phyloP scores from a whole-genome alignment of 352 stramenopile species.

The Phytophthora macrochlamydospora region DNA sequence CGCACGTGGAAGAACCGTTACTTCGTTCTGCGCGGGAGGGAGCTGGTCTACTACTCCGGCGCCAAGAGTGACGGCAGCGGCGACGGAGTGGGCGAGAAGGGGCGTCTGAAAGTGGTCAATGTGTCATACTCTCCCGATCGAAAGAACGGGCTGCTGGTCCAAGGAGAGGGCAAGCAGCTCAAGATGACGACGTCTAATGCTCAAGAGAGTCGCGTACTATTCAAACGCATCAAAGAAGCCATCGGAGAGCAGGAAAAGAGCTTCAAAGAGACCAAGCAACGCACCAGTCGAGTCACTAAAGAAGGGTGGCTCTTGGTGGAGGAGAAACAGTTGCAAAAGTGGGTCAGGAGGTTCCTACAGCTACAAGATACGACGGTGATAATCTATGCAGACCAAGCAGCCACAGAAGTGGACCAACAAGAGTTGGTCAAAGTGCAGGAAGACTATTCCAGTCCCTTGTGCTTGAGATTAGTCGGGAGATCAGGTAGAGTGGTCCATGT shows the following conservation, averaged over 20 bases:
- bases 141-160: slow-evolving; percentile 61
- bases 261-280: slow-evolving; percentile 12
- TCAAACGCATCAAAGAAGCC: slow-evolving; percentile 48
- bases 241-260: slow-evolving; percentile 39
- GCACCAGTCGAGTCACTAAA: slow-evolving; percentile 2
- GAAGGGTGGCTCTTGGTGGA: slow-evolving; percentile 53
- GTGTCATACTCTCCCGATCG: slow-evolving; percentile 56
- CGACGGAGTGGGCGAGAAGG: slow-evolving; percentile 58
- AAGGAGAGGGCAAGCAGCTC: slow-evolving; percentile 59
- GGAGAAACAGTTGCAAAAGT: slow-evolving; percentile 27
- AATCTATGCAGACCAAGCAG: slow-evolving; percentile 48
- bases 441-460: slow-evolving; percentile 27
- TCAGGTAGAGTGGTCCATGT: slow-evolving; percentile 18
- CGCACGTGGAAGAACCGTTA: slow-evolving; percentile 77
- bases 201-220: slow-evolving; percentile 61
- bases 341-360: slow-evolving; percentile 64
- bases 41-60: slow-evolving; percentile 63
- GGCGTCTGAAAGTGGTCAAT: slow-evolving; percentile 54
- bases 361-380: slow-evolving; percentile 54
- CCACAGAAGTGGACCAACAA: slow-evolving; percentile 34
- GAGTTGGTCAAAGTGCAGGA: slow-evolving; percentile 28
- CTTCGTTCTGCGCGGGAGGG: slow-evolving; percentile 64
- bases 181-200: slow-evolving; percentile 64
- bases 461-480: slow-evolving; percentile 17
- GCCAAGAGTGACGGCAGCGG: slow-evolving; percentile 41